These are phyloP conservation scores for Clarireedia hainanense DNA, from an alignment of 2,329 filamentous ascomycete species.

Conservation along the genomic window DNA sequence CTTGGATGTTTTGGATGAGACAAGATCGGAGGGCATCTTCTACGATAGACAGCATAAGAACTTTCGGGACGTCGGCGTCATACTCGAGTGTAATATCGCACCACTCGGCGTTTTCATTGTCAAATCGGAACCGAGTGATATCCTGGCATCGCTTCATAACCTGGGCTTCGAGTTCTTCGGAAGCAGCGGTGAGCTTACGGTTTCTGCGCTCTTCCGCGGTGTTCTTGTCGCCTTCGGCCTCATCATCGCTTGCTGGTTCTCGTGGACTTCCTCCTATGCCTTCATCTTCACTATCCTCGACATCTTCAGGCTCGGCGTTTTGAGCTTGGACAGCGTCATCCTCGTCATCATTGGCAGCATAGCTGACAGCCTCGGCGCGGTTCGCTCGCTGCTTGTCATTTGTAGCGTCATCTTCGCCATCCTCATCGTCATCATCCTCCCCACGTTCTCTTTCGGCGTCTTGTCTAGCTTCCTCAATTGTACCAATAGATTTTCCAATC, in stretches of 20 bases:
- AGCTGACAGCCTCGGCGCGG: slow-evolving; percentile 74
- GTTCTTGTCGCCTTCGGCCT: slow-evolving; percentile 32
- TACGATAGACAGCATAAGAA: slow-evolving; percentile 86
- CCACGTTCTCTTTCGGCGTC: slow-evolving; percentile 33
- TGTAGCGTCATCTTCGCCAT: slow-evolving; percentile 69
- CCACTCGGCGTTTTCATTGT: slow-evolving; percentile 63
- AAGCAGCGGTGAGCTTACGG: slow-evolving; percentile 17
- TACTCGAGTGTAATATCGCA: slow-evolving; percentile 82
- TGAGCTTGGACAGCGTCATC: slow-evolving; percentile 67
- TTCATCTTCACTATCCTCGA: slow-evolving; percentile 41
- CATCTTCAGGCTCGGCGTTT: slow-evolving; percentile 49
- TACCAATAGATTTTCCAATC: slow-evolving; percentile 57
- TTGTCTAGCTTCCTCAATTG: slow-evolving; percentile 41
- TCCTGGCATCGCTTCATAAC: slow-evolving; percentile 57
- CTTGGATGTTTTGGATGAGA: slow-evolving; percentile 78
- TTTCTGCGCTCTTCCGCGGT: slow-evolving; percentile 14
- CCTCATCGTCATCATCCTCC: slow-evolving; percentile 44
- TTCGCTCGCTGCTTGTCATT: slow-evolving; percentile 68
- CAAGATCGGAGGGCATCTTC: slow-evolving; percentile 71
- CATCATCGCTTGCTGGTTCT: slow-evolving; percentile 27
- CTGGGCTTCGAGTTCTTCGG: slow-evolving; percentile 46
- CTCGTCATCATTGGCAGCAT: slow-evolving; percentile 87
- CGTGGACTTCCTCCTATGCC: slow-evolving; percentile 43
- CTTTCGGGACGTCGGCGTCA: slow-evolving; percentile 71
- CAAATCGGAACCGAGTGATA: slow-evolving; percentile 71